Base-by-base conservation (phyloP, 495 filamentous ascomycete species). In the Umbilicaria muhlenbergii region DNA sequence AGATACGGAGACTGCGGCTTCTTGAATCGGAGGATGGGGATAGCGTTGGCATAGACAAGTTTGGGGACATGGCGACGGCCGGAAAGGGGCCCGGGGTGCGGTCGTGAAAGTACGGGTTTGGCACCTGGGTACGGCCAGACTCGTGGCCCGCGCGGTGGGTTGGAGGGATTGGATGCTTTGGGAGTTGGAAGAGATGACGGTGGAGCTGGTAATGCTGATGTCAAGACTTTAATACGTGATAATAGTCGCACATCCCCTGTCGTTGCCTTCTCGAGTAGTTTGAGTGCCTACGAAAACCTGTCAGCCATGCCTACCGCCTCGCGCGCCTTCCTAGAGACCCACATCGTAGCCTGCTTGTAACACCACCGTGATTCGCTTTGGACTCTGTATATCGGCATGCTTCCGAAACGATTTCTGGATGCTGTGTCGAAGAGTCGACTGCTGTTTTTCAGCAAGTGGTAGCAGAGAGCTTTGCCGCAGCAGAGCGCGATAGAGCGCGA, bases 401-500 rank as follows among this genome's bases (percentile, higher is more conserved):
- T 62, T 67, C 18, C 64, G 66, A 55, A 87, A 86, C 24, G 65
- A 64, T 34, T 70, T 65, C 43, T 64, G 66, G 39, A 83, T 52
- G 32, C 67, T 50, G 45, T 59, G 47, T 51, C 64, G 57, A 48
- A 71, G 53, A 42, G 63, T 39, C 38, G 46, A 33, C 48, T 61
- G 58, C 59, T 65, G 52, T 51, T 61, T 56, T 47, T 52, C 45
- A 48, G 59, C 43, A 36, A 68, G 51, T n/a, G 68, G 62, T 40
- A 80, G 54, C 42, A 57, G 63, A 15, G 59, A 54, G 52, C 64
- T 76, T 64, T 74, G 72, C 47, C 69, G 74, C 32, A 86, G 63
- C 51, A 91, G 74, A 28, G 79, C 74, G 51, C 78, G 69, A 58
- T 80, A 87, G 41, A 91, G 77, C 32, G 81, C 74, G 52, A 82